These are phyloP conservation scores for Beta corolliflora DNA, from an alignment of 179 eudicot genomes.

Conservation along the genomic window DNA sequence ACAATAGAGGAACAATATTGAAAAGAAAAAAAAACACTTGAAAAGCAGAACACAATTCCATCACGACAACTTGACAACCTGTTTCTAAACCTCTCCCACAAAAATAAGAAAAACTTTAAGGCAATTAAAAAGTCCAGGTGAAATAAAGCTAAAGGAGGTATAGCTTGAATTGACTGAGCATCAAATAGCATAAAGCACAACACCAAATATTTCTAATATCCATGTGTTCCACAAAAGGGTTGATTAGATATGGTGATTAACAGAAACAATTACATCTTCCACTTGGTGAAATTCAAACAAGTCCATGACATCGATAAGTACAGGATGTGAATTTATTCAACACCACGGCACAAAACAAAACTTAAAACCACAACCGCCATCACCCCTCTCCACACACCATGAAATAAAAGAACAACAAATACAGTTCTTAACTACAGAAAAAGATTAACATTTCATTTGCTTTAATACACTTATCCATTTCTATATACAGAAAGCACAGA, in stretches of 20 bases:
- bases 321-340: slow-evolving; percentile 20
- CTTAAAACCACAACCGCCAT: slow-evolving; percentile 3
- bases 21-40: too few species aligned
- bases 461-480: neutral
- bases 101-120: neutral
- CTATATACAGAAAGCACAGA: slow-evolving; percentile 34
- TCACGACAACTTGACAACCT: neutral
- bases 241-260: slow-evolving; percentile 21
- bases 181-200: neutral
- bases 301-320: slow-evolving; percentile 20
- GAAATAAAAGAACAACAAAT: neutral
- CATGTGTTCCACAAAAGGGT: neutral
- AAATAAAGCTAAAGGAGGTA: neutral
- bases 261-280: slow-evolving; percentile 17
- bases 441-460: slow-evolving; percentile 15
- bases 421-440: slow-evolving; percentile 12
- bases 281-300: slow-evolving; percentile 21
- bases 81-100: neutral
- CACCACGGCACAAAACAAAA: slow-evolving; percentile 15
- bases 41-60: neutral
- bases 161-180: neutral
- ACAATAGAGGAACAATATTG: neutral
- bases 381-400: slow-evolving; percentile 2
- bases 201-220: neutral
- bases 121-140: neutral